A percentile compares a stretch with the other conserved stretches of the same genome.
These are phyloP conservation scores for Stentor coeruleus DNA, from an alignment of 73 alveolate genomes.

Conservation along the genomic window DNA sequence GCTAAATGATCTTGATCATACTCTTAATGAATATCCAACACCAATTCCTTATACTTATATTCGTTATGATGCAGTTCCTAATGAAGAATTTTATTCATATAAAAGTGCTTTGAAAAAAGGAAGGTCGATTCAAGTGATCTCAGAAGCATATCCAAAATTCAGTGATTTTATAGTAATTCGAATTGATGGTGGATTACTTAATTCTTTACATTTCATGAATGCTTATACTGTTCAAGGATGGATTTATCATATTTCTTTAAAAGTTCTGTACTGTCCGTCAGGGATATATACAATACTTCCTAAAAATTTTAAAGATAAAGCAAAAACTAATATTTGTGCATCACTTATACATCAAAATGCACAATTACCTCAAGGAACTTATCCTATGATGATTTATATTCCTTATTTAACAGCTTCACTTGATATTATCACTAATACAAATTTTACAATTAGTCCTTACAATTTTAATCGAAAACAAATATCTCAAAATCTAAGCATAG, in stretches of 20 bases:
- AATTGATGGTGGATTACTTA: constrained; percentile 7
- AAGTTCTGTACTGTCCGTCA: constrained; percentile 8
- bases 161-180: background rate
- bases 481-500: too few relatives aligned
- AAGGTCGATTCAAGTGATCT: constrained; percentile 9
- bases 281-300: background rate
- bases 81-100: background rate
- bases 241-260: background rate
- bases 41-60: background rate
- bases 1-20: background rate
- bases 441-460: background rate
- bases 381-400: background rate
- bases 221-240: constrained; percentile 22
- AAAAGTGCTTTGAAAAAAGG: background rate
- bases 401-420: background rate
- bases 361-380: background rate
- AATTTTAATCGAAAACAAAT: background rate
- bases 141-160: background rate
- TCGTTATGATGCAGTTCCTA: constrained; percentile 14
- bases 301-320: too few relatives aligned
- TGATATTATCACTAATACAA: background rate
- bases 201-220: background rate
- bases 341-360: background rate
- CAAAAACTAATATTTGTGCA: background rate
- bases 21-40: constrained; percentile 1